A percentile compares a stretch with the other conserved stretches of the same genome.
phyloP scores from a whole-genome alignment of 805 yeast species.

The Maudiozyma barnettii region DNA sequence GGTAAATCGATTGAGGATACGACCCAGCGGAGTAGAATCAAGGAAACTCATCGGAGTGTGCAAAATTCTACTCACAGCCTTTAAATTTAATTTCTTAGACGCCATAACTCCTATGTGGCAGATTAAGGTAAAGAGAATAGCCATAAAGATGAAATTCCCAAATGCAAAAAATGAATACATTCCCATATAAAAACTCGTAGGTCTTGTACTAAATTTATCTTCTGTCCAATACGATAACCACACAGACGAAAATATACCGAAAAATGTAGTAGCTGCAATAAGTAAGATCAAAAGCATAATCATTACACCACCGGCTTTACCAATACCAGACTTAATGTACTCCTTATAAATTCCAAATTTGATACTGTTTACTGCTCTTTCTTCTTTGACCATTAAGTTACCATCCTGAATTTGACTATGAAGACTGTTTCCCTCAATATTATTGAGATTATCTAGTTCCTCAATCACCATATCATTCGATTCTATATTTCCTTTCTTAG shows the following conservation, averaged over 20 bases:
- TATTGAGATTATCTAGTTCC: constrained; percentile 5
- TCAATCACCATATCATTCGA: constrained; percentile 6
- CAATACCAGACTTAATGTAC: constrained; percentile 49
- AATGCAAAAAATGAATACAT: constrained; percentile 55
- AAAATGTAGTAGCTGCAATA: constrained; percentile 24
- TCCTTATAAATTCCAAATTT: constrained; percentile 38
- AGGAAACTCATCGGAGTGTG: constrained; percentile 76
- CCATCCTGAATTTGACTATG: constrained; percentile 24
- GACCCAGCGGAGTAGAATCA: constrained; percentile 82
- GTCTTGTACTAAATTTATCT: constrained; percentile 37
- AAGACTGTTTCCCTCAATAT: constrained; percentile 14
- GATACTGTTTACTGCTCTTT: constrained; percentile 49
- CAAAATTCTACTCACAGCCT: constrained; percentile 51
- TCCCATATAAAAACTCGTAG: constrained; percentile 64
- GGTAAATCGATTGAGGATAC: constrained; percentile 77
- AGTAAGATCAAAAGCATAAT: constrained; percentile 18
- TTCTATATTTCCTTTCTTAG: constrained; percentile 15
- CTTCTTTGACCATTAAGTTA: constrained; percentile 40
- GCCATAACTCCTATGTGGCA: constrained; percentile 39
- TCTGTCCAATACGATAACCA: constrained; percentile 83
- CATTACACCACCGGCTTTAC: constrained; percentile 27
- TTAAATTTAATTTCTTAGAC: constrained; percentile 46
- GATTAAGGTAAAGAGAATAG: constrained; percentile 23
- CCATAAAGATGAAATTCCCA: constrained; percentile 36
- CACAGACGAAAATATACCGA: constrained; percentile 28